phyloP scores from a whole-genome alignment of 164 flowering plant species.

The Sextonia rubra region DNA sequence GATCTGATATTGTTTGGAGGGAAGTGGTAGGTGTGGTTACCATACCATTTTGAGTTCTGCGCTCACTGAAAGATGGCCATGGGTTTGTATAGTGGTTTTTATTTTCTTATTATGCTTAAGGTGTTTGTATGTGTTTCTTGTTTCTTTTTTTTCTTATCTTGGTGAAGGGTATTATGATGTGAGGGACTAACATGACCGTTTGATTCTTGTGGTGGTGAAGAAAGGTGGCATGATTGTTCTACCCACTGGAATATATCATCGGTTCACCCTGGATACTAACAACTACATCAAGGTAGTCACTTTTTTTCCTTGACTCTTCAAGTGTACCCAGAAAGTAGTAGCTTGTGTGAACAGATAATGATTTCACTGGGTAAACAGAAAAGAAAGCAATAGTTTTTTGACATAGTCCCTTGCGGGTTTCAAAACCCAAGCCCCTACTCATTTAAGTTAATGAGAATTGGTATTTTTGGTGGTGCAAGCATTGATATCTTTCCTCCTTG shows the following conservation, averaged over 20 bases:
- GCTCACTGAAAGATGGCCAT: background rate
- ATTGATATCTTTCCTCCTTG: background rate
- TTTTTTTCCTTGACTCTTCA: background rate
- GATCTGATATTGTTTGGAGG: constrained; percentile 91
- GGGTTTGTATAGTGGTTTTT: background rate
- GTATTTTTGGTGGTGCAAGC: constrained; percentile 7
- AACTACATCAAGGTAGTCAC: constrained; percentile 87
- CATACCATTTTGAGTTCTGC: constrained; percentile 2
- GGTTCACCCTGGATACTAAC: constrained; percentile 84
- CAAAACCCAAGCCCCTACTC: no score
- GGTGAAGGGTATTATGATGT: constrained; percentile 92
- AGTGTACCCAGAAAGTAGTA: background rate
- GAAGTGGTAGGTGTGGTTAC: constrained; percentile 67
- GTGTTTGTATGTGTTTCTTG: background rate
- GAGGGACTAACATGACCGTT: constrained; percentile 63
- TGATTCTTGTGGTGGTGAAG: constrained; percentile 93
- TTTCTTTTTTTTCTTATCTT: constrained; percentile 3
- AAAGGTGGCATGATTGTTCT: constrained; percentile 92
- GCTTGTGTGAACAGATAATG: background rate
- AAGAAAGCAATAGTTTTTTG: no score
- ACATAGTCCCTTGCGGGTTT: no score
- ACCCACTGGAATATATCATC: constrained; percentile 97
- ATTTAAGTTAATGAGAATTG: no score
- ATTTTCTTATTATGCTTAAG: background rate
- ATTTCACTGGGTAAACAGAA: background rate